Evolutionary conservation across 2,329 filamentous ascomycete species (phyloP).

Genomic region (Penicillium sp.): DNA sequence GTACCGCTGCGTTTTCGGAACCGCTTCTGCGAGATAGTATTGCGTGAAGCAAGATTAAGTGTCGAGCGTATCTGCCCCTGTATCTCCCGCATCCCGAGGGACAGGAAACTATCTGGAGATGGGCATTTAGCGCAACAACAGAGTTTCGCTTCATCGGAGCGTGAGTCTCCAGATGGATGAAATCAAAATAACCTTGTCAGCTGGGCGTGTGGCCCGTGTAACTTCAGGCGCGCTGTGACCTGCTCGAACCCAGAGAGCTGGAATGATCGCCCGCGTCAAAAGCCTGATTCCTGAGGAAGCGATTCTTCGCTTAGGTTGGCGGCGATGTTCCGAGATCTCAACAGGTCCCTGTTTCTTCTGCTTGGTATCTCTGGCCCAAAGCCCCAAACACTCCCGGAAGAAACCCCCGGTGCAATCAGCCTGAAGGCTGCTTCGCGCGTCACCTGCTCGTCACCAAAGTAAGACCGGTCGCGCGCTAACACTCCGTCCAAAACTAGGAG

Average conservation of each 20-base stretch:
- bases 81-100: background rate
- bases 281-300: background rate
- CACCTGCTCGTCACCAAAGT: background rate
- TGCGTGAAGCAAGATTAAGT: background rate
- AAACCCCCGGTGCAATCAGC: background rate
- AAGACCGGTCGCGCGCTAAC: background rate
- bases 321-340: background rate
- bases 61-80: background rate
- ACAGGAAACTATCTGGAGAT: constrained; percentile 11
- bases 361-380: background rate
- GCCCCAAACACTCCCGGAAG: background rate
- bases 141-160: constrained; percentile 2
- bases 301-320: background rate
- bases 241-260: background rate
- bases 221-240: background rate
- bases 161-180: background rate
- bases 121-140: constrained; percentile 8
- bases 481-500: background rate
- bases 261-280: background rate
- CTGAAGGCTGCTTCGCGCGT: background rate
- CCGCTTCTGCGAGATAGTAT: background rate
- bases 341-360: background rate
- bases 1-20: background rate
- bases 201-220: constrained; percentile 6
- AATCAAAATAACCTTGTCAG: background rate